Conservation (phyloP, 2,329 filamentous ascomycete genomes). For the Trichoderma afroharzianum region DNA sequence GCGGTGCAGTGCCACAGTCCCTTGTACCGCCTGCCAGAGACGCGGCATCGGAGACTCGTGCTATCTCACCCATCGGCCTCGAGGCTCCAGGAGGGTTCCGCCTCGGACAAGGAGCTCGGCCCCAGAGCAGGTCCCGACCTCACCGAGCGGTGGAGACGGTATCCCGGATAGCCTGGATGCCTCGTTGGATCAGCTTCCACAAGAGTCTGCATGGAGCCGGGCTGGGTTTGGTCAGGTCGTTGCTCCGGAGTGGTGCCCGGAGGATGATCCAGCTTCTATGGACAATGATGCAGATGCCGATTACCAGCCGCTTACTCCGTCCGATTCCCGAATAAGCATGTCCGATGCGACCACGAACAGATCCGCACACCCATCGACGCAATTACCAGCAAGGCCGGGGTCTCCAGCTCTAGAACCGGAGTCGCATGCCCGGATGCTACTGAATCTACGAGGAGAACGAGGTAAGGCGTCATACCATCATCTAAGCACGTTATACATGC, state of each 20-base stretch:
- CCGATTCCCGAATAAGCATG: constrained; percentile 28
- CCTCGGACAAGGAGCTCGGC: not conserved
- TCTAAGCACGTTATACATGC: no score
- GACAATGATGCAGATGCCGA: constrained; percentile 1
- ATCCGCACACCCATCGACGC: constrained; percentile 18
- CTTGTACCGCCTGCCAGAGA: constrained; percentile 45
- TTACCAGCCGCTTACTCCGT: constrained; percentile 29
- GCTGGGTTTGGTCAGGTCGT: not conserved
- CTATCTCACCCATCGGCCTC: constrained; percentile 31
- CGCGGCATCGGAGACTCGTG: constrained; percentile 40
- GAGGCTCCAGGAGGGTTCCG: constrained; percentile 23
- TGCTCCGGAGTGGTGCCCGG: constrained; percentile 1
- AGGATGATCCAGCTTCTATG: not conserved
- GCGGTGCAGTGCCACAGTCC: constrained; percentile 46
- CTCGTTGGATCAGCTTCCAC: not conserved
- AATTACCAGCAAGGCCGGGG: not conserved
- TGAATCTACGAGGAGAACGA: constrained; percentile 50
- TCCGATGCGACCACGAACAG: constrained; percentile 17
- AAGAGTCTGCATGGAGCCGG: constrained; percentile 4
- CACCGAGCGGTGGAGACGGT: constrained; percentile 8
- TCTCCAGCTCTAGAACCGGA: constrained; percentile 11
- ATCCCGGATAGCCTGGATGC: not conserved
- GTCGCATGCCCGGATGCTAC: constrained; percentile 41
- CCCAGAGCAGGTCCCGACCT: not conserved
- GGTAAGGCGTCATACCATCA: constrained; percentile 32